Conservation (phyloP, 2,329 filamentous ascomycete species). For the Venturia asperata region DNA sequence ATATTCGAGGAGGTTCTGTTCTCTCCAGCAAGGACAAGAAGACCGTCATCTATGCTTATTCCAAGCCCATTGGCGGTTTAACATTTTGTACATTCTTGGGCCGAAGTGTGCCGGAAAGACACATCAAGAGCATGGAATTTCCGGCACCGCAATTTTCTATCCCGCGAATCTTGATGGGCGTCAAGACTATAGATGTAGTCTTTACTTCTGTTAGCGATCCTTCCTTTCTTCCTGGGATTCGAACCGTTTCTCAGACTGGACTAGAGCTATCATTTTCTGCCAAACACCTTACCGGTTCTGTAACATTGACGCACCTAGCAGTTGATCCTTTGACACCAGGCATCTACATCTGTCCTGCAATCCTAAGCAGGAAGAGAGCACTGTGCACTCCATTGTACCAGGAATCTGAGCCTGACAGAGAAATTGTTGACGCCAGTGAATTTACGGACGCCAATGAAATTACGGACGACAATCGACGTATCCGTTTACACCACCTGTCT, state of each 20-base stretch:
- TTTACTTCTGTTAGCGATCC: neutral
- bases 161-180: neutral
- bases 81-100: neutral
- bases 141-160: neutral
- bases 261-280: neutral
- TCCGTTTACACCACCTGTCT: neutral
- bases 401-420: neutral
- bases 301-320: neutral
- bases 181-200: neutral
- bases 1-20: no score
- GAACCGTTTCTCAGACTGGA: neutral
- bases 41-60: neutral
- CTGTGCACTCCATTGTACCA: neutral
- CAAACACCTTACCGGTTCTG: neutral
- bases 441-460: no score
- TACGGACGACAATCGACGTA: neutral
- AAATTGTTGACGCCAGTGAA: no score
- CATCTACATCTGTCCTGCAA: neutral
- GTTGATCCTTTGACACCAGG: neutral
- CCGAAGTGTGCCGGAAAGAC: neutral
- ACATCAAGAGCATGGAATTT: neutral
- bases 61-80: neutral
- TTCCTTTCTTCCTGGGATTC: neutral
- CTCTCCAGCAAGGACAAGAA: no score
- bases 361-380: neutral